Evolutionary conservation across 345 rosid genomes (phyloP).

Genomic region (Arabidopsis arenosa): DNA sequence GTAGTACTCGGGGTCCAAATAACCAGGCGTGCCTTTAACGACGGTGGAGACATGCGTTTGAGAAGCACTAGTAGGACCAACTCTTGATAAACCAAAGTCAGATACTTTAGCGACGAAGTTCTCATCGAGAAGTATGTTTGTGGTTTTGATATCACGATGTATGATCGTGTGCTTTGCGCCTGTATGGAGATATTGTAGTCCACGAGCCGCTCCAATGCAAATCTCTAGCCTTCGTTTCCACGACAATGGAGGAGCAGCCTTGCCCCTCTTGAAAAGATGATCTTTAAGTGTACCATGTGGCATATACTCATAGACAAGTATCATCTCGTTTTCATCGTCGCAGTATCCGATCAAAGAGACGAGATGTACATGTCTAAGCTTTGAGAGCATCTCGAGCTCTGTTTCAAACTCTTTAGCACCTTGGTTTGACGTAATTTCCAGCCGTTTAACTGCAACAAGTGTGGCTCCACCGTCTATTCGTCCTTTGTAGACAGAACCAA

Average conservation of each 20-base stretch:
- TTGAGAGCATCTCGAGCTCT: slow-evolving; percentile 54
- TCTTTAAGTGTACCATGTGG: slow-evolving; percentile 48
- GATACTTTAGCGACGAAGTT: slow-evolving; percentile 64
- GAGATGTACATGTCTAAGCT: slow-evolving; percentile 46
- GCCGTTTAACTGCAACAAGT: slow-evolving; percentile 49
- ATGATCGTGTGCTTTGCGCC: slow-evolving; percentile 50
- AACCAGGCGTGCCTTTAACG: slow-evolving; percentile 62
- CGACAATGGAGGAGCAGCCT: slow-evolving; percentile 33
- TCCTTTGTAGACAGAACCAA: slow-evolving; percentile 53
- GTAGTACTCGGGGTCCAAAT: slow-evolving; percentile 70
- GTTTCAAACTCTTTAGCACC: slow-evolving; percentile 49
- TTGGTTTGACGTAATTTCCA: slow-evolving; percentile 43
- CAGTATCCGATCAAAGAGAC: slow-evolving; percentile 52
- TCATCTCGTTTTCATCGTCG: slow-evolving; percentile 46
- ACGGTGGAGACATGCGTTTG: slow-evolving; percentile 55
- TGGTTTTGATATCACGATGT: slow-evolving; percentile 61
- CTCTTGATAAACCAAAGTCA: slow-evolving; percentile 58
- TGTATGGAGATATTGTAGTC: slow-evolving; percentile 47
- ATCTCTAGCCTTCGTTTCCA: slow-evolving; percentile 49
- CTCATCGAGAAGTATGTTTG: slow-evolving; percentile 61
- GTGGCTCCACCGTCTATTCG: slow-evolving; percentile 40
- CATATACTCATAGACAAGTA: slow-evolving; percentile 54
- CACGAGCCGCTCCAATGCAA: slow-evolving; percentile 48
- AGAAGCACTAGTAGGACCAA: slow-evolving; percentile 47
- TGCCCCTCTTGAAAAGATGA: slow-evolving; percentile 42